phyloP scores from a whole-genome alignment of 768 basidiomycete genomes.

The Lactarius indigo region DNA sequence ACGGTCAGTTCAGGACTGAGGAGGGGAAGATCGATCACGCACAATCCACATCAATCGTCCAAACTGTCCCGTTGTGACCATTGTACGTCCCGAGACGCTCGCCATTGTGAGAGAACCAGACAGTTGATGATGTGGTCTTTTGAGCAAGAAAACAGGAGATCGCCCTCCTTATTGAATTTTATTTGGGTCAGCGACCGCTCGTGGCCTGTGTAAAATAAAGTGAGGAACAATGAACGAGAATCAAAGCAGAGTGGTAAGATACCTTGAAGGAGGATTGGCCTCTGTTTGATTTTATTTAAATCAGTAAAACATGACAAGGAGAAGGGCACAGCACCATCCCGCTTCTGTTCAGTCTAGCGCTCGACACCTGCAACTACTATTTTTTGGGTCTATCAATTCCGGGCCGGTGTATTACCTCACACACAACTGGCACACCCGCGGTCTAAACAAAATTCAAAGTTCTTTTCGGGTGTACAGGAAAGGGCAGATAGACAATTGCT shows the following conservation, averaged over 20 bases:
- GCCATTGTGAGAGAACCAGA: constrained; percentile 97
- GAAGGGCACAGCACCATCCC: background rate
- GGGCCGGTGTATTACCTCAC: background rate
- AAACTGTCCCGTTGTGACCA: constrained; percentile 93
- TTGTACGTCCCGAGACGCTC: constrained; percentile 96
- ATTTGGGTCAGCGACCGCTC: constrained; percentile 97
- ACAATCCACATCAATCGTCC: constrained; percentile 98
- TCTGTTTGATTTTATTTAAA: background rate
- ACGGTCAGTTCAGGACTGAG: background rate
- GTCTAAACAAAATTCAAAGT: background rate
- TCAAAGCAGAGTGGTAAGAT: constrained; percentile 33
- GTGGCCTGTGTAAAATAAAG: constrained; percentile 58
- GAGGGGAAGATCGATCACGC: constrained; percentile 33
- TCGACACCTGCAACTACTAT: background rate
- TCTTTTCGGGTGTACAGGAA: background rate
- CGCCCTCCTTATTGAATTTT: constrained; percentile 96
- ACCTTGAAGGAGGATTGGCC: background rate
- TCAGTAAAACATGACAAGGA: background rate
- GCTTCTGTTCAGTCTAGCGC: background rate
- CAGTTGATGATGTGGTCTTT: constrained; percentile 95
- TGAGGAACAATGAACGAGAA: constrained; percentile 23
- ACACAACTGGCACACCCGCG: background rate
- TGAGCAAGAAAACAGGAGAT: constrained; percentile 91
- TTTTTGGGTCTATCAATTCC: background rate
- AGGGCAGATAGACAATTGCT: background rate